These are phyloP conservation scores for Lotmaria passim DNA, from an alignment of 208 protist genomes.

Conservation along the genomic window DNA sequence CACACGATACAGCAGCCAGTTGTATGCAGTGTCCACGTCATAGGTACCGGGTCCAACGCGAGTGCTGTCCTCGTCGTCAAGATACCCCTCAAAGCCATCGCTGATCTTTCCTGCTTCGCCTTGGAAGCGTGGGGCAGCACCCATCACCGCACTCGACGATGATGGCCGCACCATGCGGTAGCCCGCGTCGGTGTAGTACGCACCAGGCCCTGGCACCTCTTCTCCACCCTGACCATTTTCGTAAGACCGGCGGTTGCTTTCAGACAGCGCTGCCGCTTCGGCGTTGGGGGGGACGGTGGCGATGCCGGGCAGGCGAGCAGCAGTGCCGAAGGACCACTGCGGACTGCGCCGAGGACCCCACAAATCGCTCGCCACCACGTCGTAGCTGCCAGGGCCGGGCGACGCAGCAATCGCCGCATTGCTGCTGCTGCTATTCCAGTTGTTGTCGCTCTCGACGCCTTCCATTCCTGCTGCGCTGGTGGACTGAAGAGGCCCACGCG, in stretches of 20 bases:
- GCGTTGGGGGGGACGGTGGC: no score
- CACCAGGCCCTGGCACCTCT: conserved; percentile 22
- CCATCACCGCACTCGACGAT: conserved; percentile 7
- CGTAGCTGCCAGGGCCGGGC: conserved; percentile 56
- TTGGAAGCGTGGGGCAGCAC: conserved; percentile 16
- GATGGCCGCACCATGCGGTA: conserved; percentile 18
- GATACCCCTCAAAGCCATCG: not conserved
- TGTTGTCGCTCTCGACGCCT: not conserved
- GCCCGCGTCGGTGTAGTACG: conserved; percentile 28
- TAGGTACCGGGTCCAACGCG: conserved; percentile 25
- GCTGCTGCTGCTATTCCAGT: not conserved
- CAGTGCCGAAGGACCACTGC: conserved; percentile 38
- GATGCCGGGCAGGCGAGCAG: conserved; percentile 22
- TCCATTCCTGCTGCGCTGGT: not conserved
- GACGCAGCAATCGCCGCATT: not conserved
- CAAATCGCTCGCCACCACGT: conserved; percentile 10
- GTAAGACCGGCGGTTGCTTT: not conserved
- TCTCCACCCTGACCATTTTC: not conserved
- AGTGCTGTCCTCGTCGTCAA: not conserved
- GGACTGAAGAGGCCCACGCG: conserved; percentile 28
- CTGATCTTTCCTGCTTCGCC: not conserved
- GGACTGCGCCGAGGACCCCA: conserved; percentile 25
- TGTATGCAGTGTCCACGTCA: conserved; percentile 9
- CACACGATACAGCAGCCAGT: conserved; percentile 7
- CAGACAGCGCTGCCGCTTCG: not conserved